phyloP scores from a whole-genome alignment of 2,329 filamentous ascomycete genomes.

The Colletotrichum echinochloae region DNA sequence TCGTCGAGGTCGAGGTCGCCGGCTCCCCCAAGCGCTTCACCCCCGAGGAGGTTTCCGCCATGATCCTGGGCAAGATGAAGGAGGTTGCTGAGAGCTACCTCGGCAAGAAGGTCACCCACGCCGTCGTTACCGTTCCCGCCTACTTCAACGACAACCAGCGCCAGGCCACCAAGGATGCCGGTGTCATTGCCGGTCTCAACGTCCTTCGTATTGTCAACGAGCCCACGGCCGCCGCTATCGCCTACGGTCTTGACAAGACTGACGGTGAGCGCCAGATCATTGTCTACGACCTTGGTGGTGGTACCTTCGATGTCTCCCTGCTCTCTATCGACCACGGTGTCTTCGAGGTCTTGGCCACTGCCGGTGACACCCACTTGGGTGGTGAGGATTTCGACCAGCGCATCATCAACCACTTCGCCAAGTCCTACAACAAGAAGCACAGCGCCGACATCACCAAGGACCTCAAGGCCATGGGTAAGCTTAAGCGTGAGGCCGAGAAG shows the following conservation, averaged over 20 bases:
- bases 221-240: slow-evolving; percentile 93
- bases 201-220: slow-evolving; percentile 97
- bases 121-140: slow-evolving; percentile 93
- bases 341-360: slow-evolving; percentile 93
- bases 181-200: slow-evolving; percentile 90
- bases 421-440: slow-evolving; percentile 99
- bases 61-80: slow-evolving; percentile 89
- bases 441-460: slow-evolving; percentile 92
- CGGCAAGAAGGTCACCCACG: slow-evolving; percentile 86
- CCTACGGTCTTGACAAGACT: slow-evolving; percentile 92
- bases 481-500: slow-evolving; percentile 99
- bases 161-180: slow-evolving; percentile 96
- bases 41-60: slow-evolving; percentile 83
- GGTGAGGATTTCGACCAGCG: slow-evolving; percentile 99
- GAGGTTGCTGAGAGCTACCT: slow-evolving; percentile 83
- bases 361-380: slow-evolving; percentile 97
- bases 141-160: slow-evolving; percentile 99
- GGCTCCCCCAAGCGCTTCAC: slow-evolving; percentile 78
- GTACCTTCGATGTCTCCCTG: slow-evolving; percentile 94
- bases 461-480: slow-evolving; percentile 97
- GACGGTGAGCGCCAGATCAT: slow-evolving; percentile 88
- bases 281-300: slow-evolving; percentile 93
- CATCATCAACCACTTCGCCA: slow-evolving; percentile 95
- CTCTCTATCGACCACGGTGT: slow-evolving; percentile 92
- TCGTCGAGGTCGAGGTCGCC: slow-evolving; percentile 79